phyloP scores from a whole-genome alignment of 768 basidiomycete species.

The Galerina marginata region DNA sequence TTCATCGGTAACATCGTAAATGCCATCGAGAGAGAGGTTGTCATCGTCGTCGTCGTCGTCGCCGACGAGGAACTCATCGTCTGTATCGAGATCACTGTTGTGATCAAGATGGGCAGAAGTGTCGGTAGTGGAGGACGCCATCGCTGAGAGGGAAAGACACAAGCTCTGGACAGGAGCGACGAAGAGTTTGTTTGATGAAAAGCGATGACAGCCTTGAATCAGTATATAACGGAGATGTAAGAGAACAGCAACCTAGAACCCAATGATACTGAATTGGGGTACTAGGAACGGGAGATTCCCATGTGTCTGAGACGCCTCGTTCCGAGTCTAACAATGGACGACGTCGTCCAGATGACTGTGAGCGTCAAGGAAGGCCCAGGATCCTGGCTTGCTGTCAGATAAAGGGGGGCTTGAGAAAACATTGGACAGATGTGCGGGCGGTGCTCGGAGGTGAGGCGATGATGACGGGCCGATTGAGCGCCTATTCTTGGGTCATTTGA shows the following conservation, averaged over 20 bases:
- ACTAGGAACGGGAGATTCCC: not conserved
- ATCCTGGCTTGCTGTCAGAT: not conserved
- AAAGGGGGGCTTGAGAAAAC: conserved; percentile 3
- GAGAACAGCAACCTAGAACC: not conserved
- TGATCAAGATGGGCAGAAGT: not conserved
- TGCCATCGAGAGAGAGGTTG: conserved; percentile 4
- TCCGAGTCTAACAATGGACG: not conserved
- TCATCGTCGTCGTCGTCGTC: conserved; percentile 15
- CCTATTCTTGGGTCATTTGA: conserved; percentile 6
- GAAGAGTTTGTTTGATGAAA: conserved; percentile 2
- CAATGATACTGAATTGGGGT: too few species aligned
- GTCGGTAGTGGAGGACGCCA: not conserved
- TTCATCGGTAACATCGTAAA: not conserved
- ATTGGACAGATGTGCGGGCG: not conserved
- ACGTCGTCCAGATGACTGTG: not conserved
- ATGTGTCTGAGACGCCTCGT: not conserved
- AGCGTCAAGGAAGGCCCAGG: conserved; percentile 2
- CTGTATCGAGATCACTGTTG: not conserved
- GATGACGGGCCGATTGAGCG: not conserved
- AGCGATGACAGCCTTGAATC: not conserved
- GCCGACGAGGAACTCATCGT: conserved; percentile 3
- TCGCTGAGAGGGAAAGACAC: too few species aligned
- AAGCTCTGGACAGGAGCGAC: not conserved
- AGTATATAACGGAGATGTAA: not conserved
- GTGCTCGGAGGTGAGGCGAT: too few species aligned